These are phyloP conservation scores for Leishmania tropica DNA, from an alignment of 208 protist genomes.

Conservation along the genomic window DNA sequence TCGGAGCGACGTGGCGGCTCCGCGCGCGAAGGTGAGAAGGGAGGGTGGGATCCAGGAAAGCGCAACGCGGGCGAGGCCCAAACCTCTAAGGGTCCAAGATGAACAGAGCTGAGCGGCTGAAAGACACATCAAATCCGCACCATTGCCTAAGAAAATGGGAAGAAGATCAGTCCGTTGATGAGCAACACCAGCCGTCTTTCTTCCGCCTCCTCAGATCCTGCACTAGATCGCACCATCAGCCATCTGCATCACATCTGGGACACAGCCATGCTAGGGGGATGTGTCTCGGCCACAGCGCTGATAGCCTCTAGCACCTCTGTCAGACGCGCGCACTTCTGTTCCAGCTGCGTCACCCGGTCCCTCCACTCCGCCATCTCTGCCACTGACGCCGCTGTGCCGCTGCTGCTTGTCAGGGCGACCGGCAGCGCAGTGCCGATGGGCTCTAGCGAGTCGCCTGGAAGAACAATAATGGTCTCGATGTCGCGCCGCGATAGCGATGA, in stretches of 20 bases:
- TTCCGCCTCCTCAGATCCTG: background rate
- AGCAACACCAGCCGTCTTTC: background rate
- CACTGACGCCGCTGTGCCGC: background rate
- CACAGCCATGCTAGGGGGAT: conserved; percentile 56
- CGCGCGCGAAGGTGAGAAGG: background rate
- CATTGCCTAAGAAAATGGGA: background rate
- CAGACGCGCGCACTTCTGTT: conserved; percentile 41
- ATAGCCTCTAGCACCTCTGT: conserved; percentile 44
- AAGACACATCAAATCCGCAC: background rate
- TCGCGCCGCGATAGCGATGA: conserved; percentile 59
- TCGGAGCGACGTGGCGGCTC: background rate
- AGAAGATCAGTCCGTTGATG: background rate
- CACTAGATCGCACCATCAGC: background rate
- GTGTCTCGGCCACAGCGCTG: conserved; percentile 40
- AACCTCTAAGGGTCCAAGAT: background rate
- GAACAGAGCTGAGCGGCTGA: too few relatives aligned
- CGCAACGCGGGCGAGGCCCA: background rate
- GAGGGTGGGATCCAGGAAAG: background rate
- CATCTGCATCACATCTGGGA: conserved; percentile 26
- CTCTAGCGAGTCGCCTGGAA: conserved; percentile 30
- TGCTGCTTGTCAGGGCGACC: background rate
- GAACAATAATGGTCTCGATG: conserved; percentile 51
- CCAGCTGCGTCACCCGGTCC: conserved; percentile 35
- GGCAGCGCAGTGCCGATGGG: conserved; percentile 6
- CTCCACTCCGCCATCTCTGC: conserved; percentile 31